phyloP scores from a whole-genome alignment of 78 protist species.

The Creolimax fragrantissima region DNA sequence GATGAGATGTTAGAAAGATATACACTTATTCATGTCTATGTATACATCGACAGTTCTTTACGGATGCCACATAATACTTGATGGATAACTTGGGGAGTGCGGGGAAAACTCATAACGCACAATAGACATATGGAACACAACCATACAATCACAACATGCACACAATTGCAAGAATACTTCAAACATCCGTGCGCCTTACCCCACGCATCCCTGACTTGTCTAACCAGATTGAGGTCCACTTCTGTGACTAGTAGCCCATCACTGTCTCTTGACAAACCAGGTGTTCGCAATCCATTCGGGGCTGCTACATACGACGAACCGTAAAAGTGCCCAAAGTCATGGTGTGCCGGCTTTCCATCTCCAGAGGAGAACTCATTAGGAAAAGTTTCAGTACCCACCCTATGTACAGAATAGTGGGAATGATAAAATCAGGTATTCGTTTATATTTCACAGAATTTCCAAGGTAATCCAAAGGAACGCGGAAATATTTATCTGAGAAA shows the following conservation, averaged over 20 bases:
- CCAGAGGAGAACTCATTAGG: constrained; percentile 85
- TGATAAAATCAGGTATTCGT: too few species aligned
- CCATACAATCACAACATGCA: neutral
- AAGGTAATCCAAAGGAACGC: neutral
- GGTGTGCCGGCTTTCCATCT: constrained; percentile 83
- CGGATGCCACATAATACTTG: too few species aligned
- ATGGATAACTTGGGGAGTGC: too few species aligned
- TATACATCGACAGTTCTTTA: neutral
- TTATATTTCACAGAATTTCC: too few species aligned
- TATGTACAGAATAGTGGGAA: neutral
- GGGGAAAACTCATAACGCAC: too few species aligned
- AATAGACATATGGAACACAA: too few species aligned
- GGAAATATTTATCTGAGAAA: neutral
- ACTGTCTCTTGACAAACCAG: constrained; percentile 58
- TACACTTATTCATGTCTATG: neutral
- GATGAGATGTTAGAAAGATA: neutral
- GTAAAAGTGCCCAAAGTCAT: constrained; percentile 92
- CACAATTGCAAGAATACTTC: neutral
- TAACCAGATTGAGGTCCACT: constrained; percentile 78
- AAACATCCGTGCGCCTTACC: neutral
- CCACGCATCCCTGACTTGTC: constrained; percentile 85
- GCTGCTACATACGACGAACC: constrained; percentile 79
- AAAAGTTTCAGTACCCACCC: constrained; percentile 45
- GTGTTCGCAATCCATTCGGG: constrained; percentile 78
- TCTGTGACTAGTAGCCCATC: constrained; percentile 85